A percentile compares a stretch with the other conserved stretches of the same genome.
These are phyloP conservation scores for sweet orange (Citrus sinensis) DNA, from an alignment of 345 rosid genomes.

Conservation along the genomic window DVS_A1.0 CM039163.1:43912001-43912500, in stretches of 20 bases:
- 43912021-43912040: neutral
- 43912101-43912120: neutral
- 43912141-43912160: neutral
- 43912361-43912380: neutral
- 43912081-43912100: neutral
- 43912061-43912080: neutral
- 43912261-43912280: too few relatives aligned
- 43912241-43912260: neutral
- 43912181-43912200: neutral
- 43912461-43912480: neutral
- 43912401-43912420: neutral
- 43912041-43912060: neutral
- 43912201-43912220: neutral
- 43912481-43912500: neutral
- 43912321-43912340: too few relatives aligned
- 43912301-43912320: too few relatives aligned
- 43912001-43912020: neutral
- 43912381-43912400: neutral
- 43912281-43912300: too few relatives aligned
- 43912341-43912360: neutral
- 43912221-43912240: neutral
- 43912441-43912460: neutral
- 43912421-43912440: neutral
- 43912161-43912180: neutral
- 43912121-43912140: neutral